Conservation (phyloP, 257 asterid species). For the Fraxinus cuspidata region DNA sequence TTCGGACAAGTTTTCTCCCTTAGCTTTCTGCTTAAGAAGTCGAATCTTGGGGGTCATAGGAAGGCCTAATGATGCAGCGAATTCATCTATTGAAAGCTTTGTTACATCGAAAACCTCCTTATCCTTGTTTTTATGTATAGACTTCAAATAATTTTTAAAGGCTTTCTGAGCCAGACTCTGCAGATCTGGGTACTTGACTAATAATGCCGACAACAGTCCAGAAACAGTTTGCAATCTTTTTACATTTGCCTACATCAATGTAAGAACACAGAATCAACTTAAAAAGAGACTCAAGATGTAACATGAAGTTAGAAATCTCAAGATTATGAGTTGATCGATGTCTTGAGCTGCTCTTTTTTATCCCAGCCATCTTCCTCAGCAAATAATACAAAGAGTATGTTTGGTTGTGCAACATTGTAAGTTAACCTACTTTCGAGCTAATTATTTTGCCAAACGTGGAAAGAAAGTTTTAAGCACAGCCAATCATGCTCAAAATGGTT, state of each 20-base stretch:
- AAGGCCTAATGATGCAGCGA: conserved; percentile 87
- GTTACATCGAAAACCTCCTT: conserved; percentile 84
- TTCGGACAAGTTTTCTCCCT: conserved; percentile 61
- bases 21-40: conserved; percentile 62
- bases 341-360: not conserved
- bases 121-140: conserved; percentile 73
- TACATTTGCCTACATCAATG: conserved; percentile 60
- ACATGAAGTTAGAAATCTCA: not conserved
- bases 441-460: not conserved
- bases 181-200: conserved; percentile 80
- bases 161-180: conserved; percentile 82
- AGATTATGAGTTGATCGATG: not conserved
- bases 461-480: not conserved
- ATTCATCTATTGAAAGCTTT: conserved; percentile 76
- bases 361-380: conserved; percentile 14
- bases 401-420: not conserved
- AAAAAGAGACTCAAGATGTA: not conserved
- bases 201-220: conserved; percentile 71
- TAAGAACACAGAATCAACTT: conserved; percentile 11
- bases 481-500: not conserved
- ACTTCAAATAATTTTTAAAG: conserved; percentile 80
- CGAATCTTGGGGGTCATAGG: conserved; percentile 94
- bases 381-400: not conserved
- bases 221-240: conserved; percentile 79
- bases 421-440: not conserved